Conservation (phyloP, 805 yeast genomes). For the Saccharomycopsis sp. region DNA sequence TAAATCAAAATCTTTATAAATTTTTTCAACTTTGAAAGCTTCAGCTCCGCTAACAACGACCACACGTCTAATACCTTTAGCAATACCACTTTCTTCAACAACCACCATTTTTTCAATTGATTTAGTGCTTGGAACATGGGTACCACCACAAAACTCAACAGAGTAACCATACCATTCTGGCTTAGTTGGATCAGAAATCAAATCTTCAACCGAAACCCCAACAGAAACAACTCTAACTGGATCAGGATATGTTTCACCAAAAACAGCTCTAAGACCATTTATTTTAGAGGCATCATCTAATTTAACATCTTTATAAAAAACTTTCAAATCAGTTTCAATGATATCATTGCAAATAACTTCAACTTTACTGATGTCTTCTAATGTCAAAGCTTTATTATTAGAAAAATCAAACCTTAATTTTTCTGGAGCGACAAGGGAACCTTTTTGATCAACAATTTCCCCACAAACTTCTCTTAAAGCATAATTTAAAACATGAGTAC, state of each 20-base stretch:
- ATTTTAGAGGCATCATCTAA: conserved; percentile 65
- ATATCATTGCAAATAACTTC: conserved; percentile 65
- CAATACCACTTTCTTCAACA: conserved; percentile 93
- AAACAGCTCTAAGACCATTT: conserved; percentile 88
- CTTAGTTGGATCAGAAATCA: conserved; percentile 60
- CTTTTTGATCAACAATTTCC: conserved; percentile 85
- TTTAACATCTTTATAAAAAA: conserved; percentile 76
- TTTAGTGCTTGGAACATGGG: conserved; percentile 86
- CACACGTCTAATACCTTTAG: conserved; percentile 96
- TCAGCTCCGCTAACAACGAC: conserved; percentile 93
- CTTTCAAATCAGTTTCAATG: conserved; percentile 60
- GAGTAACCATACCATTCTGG: conserved; percentile 70
- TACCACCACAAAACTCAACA: conserved; percentile 98
- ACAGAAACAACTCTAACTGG: conserved; percentile 97
- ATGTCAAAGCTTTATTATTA: conserved; percentile 73
- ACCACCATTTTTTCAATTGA: conserved; percentile 88
- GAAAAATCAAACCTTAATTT: conserved; percentile 94
- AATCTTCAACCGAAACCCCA: conserved; percentile 81
- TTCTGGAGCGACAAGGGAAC: conserved; percentile 93
- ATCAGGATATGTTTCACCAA: conserved; percentile 98
- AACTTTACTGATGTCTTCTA: conserved; percentile 61
- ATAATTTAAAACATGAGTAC: conserved; percentile 88
- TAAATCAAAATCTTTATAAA: conserved; percentile 62
- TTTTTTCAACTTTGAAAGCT: conserved; percentile 82
- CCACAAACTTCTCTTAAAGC: conserved; percentile 85